A percentile compares a stretch with the other conserved stretches of the same genome.
Evolutionary conservation across 2,329 filamentous ascomycete genomes (phyloP).

Genomic region (Macrophomina pseudophaseolina): DNA sequence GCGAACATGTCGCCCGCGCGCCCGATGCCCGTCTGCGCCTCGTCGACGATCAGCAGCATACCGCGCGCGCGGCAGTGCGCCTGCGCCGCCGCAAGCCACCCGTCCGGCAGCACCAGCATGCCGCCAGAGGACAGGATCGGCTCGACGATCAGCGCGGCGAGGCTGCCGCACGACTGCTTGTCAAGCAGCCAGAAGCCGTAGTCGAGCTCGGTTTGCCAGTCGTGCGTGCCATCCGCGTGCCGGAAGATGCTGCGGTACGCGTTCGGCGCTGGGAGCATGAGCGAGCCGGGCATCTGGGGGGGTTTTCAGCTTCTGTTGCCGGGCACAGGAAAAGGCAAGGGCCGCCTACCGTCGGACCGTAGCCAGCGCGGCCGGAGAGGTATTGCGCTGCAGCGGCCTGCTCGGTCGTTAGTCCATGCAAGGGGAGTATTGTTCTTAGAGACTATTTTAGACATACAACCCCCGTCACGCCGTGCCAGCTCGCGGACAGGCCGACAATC

Average conservation of each 20-base stretch:
- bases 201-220: constrained; percentile 69
- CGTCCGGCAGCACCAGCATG: constrained; percentile 63
- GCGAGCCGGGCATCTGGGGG: constrained; percentile 59
- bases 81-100: constrained; percentile 64
- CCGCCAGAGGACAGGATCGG: constrained; percentile 65
- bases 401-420: neutral
- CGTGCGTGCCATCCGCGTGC: constrained; percentile 63
- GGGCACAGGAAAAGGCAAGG: neutral
- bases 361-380: constrained; percentile 56
- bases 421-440: neutral
- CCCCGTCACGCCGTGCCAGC: constrained; percentile 67
- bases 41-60: constrained; percentile 46
- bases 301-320: neutral
- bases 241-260: constrained; percentile 67
- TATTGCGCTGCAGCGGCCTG: constrained; percentile 58
- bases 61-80: constrained; percentile 41
- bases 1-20: constrained; percentile 40
- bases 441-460: constrained; percentile 33
- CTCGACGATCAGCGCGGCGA: constrained; percentile 68
- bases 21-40: constrained; percentile 45
- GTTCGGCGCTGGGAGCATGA: constrained; percentile 65
- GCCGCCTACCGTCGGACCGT: constrained; percentile 42
- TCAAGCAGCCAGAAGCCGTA: constrained; percentile 68
- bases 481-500: constrained; percentile 64
- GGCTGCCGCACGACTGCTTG: constrained; percentile 62